Evolutionary conservation across 768 basidiomycete genomes (phyloP), one percentile per base, ranked within the genome.

Genomic region (Thelephora ganbajun): DNA sequence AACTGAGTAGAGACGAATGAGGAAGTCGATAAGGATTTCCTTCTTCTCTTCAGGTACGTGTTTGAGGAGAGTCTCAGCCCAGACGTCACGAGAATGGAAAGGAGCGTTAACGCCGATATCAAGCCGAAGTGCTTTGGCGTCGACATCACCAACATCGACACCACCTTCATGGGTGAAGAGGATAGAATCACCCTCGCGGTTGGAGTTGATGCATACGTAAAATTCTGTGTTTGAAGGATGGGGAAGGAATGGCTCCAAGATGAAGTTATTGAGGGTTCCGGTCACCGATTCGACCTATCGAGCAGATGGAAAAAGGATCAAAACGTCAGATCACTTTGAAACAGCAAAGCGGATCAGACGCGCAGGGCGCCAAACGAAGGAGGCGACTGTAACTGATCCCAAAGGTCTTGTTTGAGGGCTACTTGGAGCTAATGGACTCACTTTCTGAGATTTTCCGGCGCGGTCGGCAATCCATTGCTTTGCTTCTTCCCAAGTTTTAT

Each of bases 101-200:
- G 66, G 67, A 43, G 76, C 65, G 56, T 68, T 66, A 57, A 96
- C 87, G 39, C 84, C 81, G 54, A 98, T 68, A 57, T 80, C 73
- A 52, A 99, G 81, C 55, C 83, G 83, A 58, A 93, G 79, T 2
- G 94, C 93, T 66, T 99, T 97, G 55, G 91, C 83, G 57, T 99
- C 92, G 61, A 98, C 96, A 66, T 99, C 93, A 53, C 96, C 96
- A 54, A 97, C 82, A 57, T 99, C 96, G 45, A 99, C 91, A 72
- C 96, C 96, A 54, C 96, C 96, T 61, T 97, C 92, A 65, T 96
- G 92, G 30, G 92, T 96, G 77, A 98, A 99, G 62, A 98, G 87
- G 64, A 99, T 97, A 45, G 80, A 75, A 61, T 99, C 96, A 48
- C 88, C 91, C 60, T 94, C 85, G 53, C 96, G 88, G 20, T 76